Base-by-base conservation (phyloP, 2,329 filamentous ascomycete species). In the Trichoderma sp. region DNA sequence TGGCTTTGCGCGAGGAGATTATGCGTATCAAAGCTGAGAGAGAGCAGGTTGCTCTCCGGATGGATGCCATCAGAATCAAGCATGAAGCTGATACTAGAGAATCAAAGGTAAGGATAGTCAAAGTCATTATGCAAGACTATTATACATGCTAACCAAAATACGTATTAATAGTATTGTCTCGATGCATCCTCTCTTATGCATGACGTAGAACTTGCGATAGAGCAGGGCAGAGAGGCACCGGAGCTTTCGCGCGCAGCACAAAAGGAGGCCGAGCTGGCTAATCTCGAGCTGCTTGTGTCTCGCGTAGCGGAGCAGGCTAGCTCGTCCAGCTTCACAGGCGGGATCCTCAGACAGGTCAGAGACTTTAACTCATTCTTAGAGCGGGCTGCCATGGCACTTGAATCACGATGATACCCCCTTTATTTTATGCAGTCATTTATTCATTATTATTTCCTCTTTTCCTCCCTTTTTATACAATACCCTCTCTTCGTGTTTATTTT, bases 361-460 rank as follows among this genome's bases (percentile, higher is more conserved):
- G 84, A 87, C 59, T 91, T 91, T 74, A 91, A 91, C 72, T 83
- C 83, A 37, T 88, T 91, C 72, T 79, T 91, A 60, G 89, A 91
- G 76, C 83, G 89, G 27, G 83, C 87, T 6, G 88, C 88, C 2
- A 77, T 81, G 35, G 86, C 84, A 37, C 79, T 91, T 55, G 88
- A 90, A 76, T 75, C 79, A 63, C 78, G 79, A 76, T 79, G 75
- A 79, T 68, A 70, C 69, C 59, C 40, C 61, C 27, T 56, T 62
- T 21, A 24, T 61, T 57, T 65, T 61, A 57, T 57, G 16, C 40
- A 52, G 37, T 52, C 58, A 63, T 68, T 67, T 56, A 49, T 71
- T 69, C 59, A 35, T 57, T 33, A 43, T 53, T 29, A 60, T 47
- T 33, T 43, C 16, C 19, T 40, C 40, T 43, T 8, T n/a, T 8